phyloP scores from a whole-genome alignment of 2,329 filamentous ascomycete species.

The Daldinia eschscholtzii region DNA sequence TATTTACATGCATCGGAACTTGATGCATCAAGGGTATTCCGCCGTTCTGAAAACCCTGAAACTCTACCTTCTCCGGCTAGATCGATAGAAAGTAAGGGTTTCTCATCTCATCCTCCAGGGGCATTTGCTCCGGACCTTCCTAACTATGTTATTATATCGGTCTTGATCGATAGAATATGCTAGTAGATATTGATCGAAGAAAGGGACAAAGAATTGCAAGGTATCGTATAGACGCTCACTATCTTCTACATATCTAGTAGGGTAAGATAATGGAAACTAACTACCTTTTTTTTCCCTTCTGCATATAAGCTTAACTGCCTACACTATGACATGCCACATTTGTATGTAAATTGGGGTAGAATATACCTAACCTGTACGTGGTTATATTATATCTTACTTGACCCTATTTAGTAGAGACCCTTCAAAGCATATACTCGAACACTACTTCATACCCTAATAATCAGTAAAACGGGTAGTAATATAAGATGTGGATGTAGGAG shows the following conservation, averaged over 20 bases:
- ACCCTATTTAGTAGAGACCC: neutral
- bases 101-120: neutral
- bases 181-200: slow-evolving; percentile 2
- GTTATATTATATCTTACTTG: neutral
- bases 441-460: neutral
- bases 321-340: neutral
- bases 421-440: neutral
- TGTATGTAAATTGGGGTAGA: neutral
- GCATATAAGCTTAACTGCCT: neutral
- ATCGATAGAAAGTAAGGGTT: slow-evolving; percentile 6
- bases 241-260: neutral
- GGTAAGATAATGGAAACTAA: neutral
- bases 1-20: slow-evolving; percentile 6
- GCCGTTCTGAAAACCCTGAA: slow-evolving; percentile 21
- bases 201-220: neutral
- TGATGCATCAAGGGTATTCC: slow-evolving; percentile 35
- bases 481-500: slow-evolving; percentile 1
- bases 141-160: neutral
- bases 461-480: neutral
- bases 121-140: neutral
- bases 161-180: neutral
- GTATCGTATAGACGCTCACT: neutral
- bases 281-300: no score
- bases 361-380: neutral
- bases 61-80: neutral